Conservation (phyloP, 176 grass and related monocot genomes). For the Raddia guianensis region DNA sequence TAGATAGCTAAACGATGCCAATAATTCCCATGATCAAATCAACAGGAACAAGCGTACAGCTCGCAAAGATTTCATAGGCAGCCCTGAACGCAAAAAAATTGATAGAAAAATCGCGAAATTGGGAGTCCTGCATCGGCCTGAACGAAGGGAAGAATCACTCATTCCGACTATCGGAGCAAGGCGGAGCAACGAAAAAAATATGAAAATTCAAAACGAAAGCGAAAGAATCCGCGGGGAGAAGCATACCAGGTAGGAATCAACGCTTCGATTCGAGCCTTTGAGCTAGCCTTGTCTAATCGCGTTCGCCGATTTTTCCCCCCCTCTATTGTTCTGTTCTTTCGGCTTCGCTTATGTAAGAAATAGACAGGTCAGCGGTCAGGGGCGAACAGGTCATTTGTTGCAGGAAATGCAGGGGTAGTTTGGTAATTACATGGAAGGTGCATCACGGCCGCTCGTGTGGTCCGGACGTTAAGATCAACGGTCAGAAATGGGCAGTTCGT, state of each 20-base stretch:
- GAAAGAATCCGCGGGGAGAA: neutral
- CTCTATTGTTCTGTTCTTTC: neutral
- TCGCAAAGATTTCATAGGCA: neutral
- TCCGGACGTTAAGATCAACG: neutral
- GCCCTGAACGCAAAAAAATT: neutral
- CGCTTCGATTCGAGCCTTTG: neutral
- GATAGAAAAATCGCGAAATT: neutral
- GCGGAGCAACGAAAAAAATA: neutral
- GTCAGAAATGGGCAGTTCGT: neutral
- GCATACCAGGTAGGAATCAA: slow-evolving; percentile 3
- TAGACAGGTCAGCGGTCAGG: slow-evolving; percentile 14
- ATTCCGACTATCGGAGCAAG: neutral
- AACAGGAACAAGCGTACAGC: neutral
- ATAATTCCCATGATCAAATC: neutral
- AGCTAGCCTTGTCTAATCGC: neutral
- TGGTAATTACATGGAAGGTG: neutral
- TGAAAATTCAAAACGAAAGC: neutral
- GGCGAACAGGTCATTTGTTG: neutral
- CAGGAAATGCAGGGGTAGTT: neutral
- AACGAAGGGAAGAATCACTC: neutral
- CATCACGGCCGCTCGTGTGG: neutral
- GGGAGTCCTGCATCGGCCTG: neutral
- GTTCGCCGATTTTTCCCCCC: neutral
- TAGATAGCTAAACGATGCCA: neutral
- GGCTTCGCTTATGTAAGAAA: slow-evolving; percentile 28